Conservation (phyloP, 257 asterid species). For the Anisodus tanguticus region DNA sequence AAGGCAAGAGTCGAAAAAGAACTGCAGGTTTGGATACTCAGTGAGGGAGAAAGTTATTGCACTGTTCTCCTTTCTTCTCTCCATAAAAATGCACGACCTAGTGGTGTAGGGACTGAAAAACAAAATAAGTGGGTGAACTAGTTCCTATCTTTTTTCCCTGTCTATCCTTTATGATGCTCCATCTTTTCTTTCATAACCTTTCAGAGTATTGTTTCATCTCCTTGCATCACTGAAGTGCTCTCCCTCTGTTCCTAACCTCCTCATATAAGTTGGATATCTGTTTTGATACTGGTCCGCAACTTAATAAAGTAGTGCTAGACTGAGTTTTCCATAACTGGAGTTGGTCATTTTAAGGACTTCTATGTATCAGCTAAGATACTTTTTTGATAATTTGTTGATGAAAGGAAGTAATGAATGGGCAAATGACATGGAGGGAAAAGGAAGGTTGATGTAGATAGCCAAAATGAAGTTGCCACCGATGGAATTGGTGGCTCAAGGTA, state of each 20-base stretch:
- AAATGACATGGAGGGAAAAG: too few species aligned
- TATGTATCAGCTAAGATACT: neutral
- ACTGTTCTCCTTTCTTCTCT: neutral
- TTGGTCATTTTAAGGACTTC: neutral
- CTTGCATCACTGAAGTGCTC: neutral
- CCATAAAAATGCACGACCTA: neutral
- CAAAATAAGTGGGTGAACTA: neutral
- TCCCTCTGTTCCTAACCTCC: slow-evolving; percentile 17
- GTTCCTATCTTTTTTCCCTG: neutral
- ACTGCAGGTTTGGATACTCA: slow-evolving; percentile 17
- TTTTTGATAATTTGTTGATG: too few species aligned
- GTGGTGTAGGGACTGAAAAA: slow-evolving; percentile 4
- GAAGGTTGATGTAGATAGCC: too few species aligned
- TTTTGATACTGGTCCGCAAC: neutral
- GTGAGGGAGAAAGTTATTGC: neutral
- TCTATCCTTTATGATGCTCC: slow-evolving; percentile 6
- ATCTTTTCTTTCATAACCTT: neutral
- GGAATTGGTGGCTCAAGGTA: too few species aligned
- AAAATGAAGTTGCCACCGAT: too few species aligned
- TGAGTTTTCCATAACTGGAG: neutral
- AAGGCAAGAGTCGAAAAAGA: neutral
- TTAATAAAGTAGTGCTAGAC: neutral
- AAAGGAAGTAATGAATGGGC: too few species aligned
- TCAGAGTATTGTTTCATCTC: neutral
- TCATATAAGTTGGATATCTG: neutral